Percentiles rank a stretch among this genome's conserved stretches.
phyloP scores from a whole-genome alignment of 495 filamentous ascomycete genomes.

The Penicillium cosmopolitanum region DNA sequence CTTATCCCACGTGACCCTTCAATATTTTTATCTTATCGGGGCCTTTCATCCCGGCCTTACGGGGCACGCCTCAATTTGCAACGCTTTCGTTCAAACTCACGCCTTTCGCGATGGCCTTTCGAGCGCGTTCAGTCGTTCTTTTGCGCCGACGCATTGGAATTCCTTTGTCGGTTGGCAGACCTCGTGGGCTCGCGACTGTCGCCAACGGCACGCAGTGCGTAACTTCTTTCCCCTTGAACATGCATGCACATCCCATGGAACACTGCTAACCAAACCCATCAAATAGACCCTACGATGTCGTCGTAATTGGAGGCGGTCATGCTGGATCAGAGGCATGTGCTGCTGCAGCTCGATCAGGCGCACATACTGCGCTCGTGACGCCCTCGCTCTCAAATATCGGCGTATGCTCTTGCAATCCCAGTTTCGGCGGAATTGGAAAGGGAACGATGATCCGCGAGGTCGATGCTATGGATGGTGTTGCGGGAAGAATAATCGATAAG shows the following conservation, averaged over 20 bases:
- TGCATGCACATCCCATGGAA: not conserved
- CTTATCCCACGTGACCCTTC: not conserved
- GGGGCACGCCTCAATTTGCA: not conserved
- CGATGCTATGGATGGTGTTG: conserved; percentile 91
- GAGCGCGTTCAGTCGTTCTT: conserved; percentile 33
- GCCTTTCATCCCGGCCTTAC: not conserved
- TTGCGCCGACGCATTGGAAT: conserved; percentile 36
- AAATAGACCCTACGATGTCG: conserved; percentile 79
- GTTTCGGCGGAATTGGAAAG: conserved; percentile 98
- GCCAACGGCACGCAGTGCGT: conserved; percentile 48
- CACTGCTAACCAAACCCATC: conserved; percentile 9
- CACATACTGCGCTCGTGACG: conserved; percentile 87
- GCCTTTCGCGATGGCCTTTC: conserved; percentile 40
- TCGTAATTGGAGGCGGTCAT: conserved; percentile 95
- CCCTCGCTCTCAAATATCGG: conserved; percentile 87
- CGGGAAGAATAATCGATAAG: conserved; percentile 88
- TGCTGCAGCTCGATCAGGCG: conserved; percentile 88
- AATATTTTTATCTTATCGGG: conserved; percentile 8
- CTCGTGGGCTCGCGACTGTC: conserved; percentile 52
- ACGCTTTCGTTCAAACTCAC: not conserved
- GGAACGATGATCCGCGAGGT: conserved; percentile 95
- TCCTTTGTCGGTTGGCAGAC: conserved; percentile 24
- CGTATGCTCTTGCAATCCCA: conserved; percentile 96
- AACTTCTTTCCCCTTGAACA: not conserved
- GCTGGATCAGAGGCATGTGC: conserved; percentile 93